Percentiles rank a stretch among this genome's conserved stretches.
Evolutionary conservation across 768 basidiomycete species (phyloP).

Genomic region (Hericium alpestre): DNA sequence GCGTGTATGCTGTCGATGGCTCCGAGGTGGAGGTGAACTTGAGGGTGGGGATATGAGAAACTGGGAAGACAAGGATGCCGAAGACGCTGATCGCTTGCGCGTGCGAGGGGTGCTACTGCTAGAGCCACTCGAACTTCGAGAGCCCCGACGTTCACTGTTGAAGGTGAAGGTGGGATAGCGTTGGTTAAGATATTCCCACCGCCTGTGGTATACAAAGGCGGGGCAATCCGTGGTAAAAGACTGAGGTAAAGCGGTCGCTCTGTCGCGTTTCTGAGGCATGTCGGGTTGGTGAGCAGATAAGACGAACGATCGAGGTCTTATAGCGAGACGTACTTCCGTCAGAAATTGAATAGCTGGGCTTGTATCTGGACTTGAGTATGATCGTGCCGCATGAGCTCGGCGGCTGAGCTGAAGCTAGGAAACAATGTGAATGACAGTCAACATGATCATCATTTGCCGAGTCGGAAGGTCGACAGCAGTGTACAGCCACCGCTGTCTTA

Average conservation of each 20-base stretch:
- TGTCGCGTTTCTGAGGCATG: not conserved
- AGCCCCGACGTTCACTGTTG: not conserved
- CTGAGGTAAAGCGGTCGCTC: not conserved
- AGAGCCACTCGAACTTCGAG: not conserved
- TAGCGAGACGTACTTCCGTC: not conserved
- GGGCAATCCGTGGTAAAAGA: not conserved
- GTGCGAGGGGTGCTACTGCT: not conserved
- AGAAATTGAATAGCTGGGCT: too few species aligned
- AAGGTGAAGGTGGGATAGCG: not conserved
- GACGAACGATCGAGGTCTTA: not conserved
- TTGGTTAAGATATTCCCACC: not conserved
- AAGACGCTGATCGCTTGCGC: constrained; percentile 8
- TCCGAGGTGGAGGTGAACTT: not conserved
- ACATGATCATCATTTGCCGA: too few species aligned
- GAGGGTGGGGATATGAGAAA: constrained; percentile 6
- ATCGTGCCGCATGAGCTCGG: too few species aligned
- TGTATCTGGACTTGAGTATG: too few species aligned
- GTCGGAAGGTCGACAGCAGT: too few species aligned
- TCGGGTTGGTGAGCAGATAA: not conserved
- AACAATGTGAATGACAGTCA: not conserved
- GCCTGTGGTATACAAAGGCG: not conserved
- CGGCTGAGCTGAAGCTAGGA: not conserved
- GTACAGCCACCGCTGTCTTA: too few species aligned
- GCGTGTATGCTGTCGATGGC: not conserved
- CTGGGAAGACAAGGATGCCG: constrained; percentile 3